Percentiles rank a stretch among this genome's conserved stretches.
These are phyloP conservation scores for Dalbergia oliveri DNA, from an alignment of 306 rosid genomes.

Conservation along the genomic window DNA sequence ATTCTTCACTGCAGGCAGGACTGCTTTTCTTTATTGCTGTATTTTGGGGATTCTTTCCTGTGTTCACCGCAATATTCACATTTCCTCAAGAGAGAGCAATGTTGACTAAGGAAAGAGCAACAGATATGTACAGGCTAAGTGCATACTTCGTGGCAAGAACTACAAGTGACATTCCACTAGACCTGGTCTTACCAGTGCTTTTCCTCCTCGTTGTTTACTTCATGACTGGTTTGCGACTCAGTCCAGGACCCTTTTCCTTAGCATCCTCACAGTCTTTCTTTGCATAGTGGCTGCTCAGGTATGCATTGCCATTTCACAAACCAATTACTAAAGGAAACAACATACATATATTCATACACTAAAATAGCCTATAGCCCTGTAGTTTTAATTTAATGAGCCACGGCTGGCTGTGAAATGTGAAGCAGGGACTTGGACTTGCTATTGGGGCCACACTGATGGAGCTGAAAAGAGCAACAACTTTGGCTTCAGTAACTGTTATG, in stretches of 20 bases:
- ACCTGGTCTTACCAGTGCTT: conserved; percentile 74
- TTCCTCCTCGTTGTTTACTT: conserved; percentile 90
- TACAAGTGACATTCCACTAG: conserved; percentile 94
- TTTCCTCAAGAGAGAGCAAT: conserved; percentile 99
- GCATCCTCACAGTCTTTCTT: conserved; percentile 84
- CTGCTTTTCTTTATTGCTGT: conserved; percentile 96
- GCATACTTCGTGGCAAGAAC: conserved; percentile 96
- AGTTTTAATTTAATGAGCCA: conserved; percentile 37
- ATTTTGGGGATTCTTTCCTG: conserved; percentile 98
- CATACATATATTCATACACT: not conserved
- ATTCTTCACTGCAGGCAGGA: conserved; percentile 71
- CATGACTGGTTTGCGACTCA: conserved; percentile 84
- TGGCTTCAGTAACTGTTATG: conserved; percentile 97
- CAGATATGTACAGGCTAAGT: conserved; percentile 93
- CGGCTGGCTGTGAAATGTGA: conserved; percentile 41
- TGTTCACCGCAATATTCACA: conserved; percentile 92
- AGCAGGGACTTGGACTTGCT: conserved; percentile 93
- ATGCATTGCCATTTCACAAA: conserved; percentile 32
- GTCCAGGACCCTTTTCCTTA: conserved; percentile 74
- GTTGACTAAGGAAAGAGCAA: conserved; percentile 88
- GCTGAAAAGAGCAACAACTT: conserved; percentile 85
- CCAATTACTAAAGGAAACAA: conserved; percentile 11
- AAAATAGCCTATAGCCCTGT: not conserved
- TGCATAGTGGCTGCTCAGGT: conserved; percentile 98
- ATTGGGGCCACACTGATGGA: conserved; percentile 96